Evolutionary conservation across 2,329 filamentous ascomycete species (phyloP).

Genomic region (Pestalotiopsis sp.): DNA sequence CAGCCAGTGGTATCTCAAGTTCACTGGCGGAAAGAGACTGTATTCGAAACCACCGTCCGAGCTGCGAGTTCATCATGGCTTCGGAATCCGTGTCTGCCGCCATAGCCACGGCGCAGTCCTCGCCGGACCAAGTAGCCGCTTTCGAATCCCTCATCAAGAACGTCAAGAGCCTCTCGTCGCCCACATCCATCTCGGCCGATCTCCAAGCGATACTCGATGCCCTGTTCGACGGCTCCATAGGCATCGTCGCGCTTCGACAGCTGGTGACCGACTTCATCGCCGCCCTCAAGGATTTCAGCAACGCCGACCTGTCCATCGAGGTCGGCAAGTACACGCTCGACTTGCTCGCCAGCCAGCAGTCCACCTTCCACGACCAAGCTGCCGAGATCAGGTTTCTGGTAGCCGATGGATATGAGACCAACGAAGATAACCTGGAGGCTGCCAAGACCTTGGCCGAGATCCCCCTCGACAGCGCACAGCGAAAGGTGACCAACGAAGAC

Average conservation of each 20-base stretch:
- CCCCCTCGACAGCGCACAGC: constrained; percentile 85
- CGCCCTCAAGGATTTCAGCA: constrained; percentile 60
- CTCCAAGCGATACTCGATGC: constrained; percentile 67
- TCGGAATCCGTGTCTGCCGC: constrained; percentile 41
- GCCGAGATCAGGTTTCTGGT: constrained; percentile 77
- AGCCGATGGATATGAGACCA: constrained; percentile 77
- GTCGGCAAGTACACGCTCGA: constrained; percentile 74
- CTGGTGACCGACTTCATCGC: constrained; percentile 68
- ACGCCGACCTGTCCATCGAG: constrained; percentile 68
- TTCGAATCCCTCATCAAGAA: constrained; percentile 48
- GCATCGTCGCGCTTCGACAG: constrained; percentile 73
- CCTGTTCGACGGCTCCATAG: constrained; percentile 68
- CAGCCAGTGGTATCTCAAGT: no score
- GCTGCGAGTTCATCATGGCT: constrained; percentile 20
- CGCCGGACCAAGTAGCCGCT: constrained; percentile 41
- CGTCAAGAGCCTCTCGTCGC: constrained; percentile 41
- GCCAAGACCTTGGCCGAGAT: constrained; percentile 80
- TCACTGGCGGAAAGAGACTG: neutral
- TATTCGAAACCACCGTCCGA: neutral
- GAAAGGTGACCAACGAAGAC: constrained; percentile 77
- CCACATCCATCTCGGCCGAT: constrained; percentile 47
- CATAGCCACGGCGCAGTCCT: constrained; percentile 40
- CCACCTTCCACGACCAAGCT: constrained; percentile 81
- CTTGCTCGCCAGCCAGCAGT: constrained; percentile 61
- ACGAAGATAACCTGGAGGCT: constrained; percentile 78